Evolutionary conservation across 2,329 filamentous ascomycete genomes (phyloP).

Genomic region (Colletotrichum acutatum): DNA sequence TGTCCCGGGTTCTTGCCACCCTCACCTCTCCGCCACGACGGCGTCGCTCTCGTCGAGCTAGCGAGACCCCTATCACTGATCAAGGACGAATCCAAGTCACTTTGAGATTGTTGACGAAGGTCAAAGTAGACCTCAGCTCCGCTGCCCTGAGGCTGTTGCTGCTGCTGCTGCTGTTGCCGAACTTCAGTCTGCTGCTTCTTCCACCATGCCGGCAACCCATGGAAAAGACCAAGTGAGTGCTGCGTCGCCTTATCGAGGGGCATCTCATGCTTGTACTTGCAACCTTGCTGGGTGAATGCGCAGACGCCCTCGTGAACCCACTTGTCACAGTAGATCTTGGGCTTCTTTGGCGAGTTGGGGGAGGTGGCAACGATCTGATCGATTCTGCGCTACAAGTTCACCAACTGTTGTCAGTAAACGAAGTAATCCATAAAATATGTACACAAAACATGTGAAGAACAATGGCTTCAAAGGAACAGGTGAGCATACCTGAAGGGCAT

Average conservation of each 20-base stretch:
- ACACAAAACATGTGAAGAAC: too few species aligned
- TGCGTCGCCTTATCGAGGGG: constrained; percentile 75
- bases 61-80: constrained; percentile 5
- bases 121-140: background rate
- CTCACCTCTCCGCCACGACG: constrained; percentile 26
- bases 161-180: constrained; percentile 38
- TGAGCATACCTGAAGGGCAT: constrained; percentile 47
- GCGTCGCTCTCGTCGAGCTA: constrained; percentile 15
- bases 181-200: constrained; percentile 63
- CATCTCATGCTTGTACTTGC: constrained; percentile 93
- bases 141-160: background rate
- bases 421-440: too few species aligned
- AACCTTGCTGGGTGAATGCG: constrained; percentile 86
- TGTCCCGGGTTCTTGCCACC: background rate
- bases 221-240: constrained; percentile 75
- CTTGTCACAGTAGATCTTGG: constrained; percentile 86
- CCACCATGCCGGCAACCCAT: constrained; percentile 71
- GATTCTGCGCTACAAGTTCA: constrained; percentile 44
- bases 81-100: background rate
- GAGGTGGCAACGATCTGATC: constrained; percentile 39
- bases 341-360: constrained; percentile 54
- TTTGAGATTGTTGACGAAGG: background rate
- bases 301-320: constrained; percentile 91
- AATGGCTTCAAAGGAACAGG: background rate
- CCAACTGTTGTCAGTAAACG: background rate